Conservation (phyloP, 108 stramenopile species). For the Cyclotella baltica region DNA sequence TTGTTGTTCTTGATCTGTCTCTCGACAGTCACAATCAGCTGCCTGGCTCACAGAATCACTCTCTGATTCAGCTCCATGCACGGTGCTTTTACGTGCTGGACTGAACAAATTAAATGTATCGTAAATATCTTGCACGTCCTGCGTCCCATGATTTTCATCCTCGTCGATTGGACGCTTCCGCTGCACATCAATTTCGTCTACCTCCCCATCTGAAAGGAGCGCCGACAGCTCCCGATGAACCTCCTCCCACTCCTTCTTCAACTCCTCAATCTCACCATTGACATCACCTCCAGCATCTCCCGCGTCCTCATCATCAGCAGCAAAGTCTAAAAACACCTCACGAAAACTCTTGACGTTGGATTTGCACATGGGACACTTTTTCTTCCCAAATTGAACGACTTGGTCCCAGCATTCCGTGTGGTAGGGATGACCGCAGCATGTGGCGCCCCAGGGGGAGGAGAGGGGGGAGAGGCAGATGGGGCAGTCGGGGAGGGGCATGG, state of each 20-base stretch:
- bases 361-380: conserved; percentile 38
- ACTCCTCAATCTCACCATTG: conserved; percentile 15
- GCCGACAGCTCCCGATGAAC: conserved; percentile 28
- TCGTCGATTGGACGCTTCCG: not conserved
- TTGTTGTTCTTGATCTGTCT: not conserved
- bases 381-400: not conserved
- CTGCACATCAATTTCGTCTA: not conserved
- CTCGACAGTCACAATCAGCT: not conserved
- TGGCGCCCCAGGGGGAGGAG: conserved; percentile 11
- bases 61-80: not conserved
- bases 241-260: conserved; percentile 26
- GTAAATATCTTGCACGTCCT: conserved; percentile 26
- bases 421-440: conserved; percentile 24
- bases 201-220: not conserved
- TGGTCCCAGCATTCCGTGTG: conserved; percentile 23
- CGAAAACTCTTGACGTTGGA: conserved; percentile 12
- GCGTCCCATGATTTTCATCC: conserved; percentile 10
- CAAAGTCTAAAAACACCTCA: conserved; percentile 43
- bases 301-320: not conserved
- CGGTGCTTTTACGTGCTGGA: not conserved
- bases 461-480: conserved; percentile 31
- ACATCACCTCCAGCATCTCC: not conserved
- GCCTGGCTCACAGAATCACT: not conserved
- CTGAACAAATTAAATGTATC: conserved; percentile 22
- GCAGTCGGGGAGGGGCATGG: conserved; percentile 9